phyloP scores from a whole-genome alignment of 2,329 filamentous ascomycete genomes.

The Fusarium virguliforme region DNA sequence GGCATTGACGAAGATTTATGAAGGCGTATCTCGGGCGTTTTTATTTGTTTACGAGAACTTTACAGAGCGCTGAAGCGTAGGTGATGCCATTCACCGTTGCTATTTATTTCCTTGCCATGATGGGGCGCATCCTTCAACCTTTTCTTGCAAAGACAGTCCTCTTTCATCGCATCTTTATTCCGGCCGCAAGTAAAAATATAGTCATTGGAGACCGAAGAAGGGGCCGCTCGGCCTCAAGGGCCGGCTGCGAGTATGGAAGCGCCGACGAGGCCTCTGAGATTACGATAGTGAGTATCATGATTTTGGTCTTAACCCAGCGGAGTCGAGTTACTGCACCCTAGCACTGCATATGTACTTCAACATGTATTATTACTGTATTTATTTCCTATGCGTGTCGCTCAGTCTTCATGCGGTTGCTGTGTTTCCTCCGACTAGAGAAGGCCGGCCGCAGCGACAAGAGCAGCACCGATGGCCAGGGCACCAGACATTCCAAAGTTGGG shows the following conservation, averaged over 20 bases:
- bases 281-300: neutral
- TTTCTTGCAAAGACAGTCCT: no score
- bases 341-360: neutral
- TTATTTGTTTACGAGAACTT: constrained; percentile 10
- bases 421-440: constrained; percentile 23
- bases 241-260: neutral
- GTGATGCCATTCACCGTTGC: neutral
- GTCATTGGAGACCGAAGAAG: no score
- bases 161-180: neutral
- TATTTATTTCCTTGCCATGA: neutral
- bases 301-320: neutral
- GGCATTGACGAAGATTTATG: constrained; percentile 35
- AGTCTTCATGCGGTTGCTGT: neutral
- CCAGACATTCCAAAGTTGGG: constrained; percentile 26
- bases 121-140: neutral
- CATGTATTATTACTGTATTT: neutral
- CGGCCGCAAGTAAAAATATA: no score
- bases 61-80: neutral
- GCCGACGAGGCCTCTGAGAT: neutral
- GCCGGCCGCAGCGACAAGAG: constrained; percentile 33
- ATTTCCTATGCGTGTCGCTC: neutral
- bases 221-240: no score
- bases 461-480: constrained; percentile 29
- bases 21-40: constrained; percentile 19
- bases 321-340: neutral